Evolutionary conservation across 75 land plant species (phyloP).

Genomic region (Selaginella moellendorffii): DNA sequence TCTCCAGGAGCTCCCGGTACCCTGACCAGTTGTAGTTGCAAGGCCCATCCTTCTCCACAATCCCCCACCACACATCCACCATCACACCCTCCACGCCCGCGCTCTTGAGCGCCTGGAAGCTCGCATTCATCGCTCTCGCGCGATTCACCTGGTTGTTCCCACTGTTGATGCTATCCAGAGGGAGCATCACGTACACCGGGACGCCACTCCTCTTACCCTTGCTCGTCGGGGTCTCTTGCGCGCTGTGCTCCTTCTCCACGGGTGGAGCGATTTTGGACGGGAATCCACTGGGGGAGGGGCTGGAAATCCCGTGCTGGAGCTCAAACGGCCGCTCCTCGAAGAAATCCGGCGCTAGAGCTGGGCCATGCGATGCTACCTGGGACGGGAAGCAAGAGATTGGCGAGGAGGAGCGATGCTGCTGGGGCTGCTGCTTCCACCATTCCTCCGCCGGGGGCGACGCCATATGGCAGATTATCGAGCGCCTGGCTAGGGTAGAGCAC

Average conservation of each 20-base stretch:
- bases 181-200: constrained; percentile 87
- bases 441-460: too few relatives aligned
- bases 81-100: constrained; percentile 84
- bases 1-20: constrained; percentile 54
- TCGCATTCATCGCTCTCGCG: constrained; percentile 60
- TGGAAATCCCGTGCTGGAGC: background rate
- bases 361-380: background rate
- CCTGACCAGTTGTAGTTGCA: constrained; percentile 60
- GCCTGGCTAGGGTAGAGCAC: background rate
- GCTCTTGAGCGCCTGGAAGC: constrained; percentile 61
- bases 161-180: constrained; percentile 53
- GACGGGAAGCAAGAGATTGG: background rate
- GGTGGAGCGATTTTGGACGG: too few relatives aligned
- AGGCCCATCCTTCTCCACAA: constrained; percentile 65
- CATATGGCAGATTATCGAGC: too few relatives aligned
- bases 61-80: constrained; percentile 96
- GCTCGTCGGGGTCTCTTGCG: constrained; percentile 9
- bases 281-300: background rate
- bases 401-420: background rate
- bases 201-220: constrained; percentile 9
- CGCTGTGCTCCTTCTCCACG: constrained; percentile 5
- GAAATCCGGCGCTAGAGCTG: background rate
- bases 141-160: constrained; percentile 31
- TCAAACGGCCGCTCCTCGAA: background rate
- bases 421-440: background rate